Evolutionary conservation across 2,329 filamentous ascomycete species (phyloP).

Genomic region (Ophiostoma tasmaniense): DNA sequence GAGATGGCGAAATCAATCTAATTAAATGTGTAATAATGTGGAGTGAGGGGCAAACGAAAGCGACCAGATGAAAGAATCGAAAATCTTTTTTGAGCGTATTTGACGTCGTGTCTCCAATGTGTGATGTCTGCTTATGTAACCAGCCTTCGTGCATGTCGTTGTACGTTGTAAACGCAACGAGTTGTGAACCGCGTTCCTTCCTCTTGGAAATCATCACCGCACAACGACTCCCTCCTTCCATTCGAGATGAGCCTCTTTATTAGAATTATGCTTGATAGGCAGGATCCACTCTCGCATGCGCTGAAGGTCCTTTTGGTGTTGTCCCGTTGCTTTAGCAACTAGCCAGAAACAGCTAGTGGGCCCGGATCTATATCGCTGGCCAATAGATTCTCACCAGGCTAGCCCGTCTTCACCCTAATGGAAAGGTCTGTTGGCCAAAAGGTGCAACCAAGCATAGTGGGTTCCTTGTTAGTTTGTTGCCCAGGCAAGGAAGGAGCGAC

Average conservation of each 20-base stretch:
- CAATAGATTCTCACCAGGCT: constrained; percentile 3
- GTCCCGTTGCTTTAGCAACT: constrained; percentile 21
- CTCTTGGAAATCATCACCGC: background rate
- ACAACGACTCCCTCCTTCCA: background rate
- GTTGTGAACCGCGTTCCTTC: background rate
- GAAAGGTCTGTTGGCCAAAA: background rate
- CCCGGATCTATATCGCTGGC: background rate
- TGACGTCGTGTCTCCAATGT: background rate
- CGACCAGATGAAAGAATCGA: background rate
- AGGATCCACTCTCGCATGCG: constrained; percentile 3
- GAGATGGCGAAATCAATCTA: background rate
- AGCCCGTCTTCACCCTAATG: background rate
- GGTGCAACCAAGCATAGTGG: background rate
- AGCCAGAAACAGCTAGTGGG: constrained; percentile 14
- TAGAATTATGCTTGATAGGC: constrained; percentile 12
- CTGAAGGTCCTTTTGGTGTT: background rate
- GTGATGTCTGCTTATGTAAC: background rate
- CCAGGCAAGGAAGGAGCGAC: constrained; percentile 11
- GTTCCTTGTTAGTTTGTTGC: background rate
- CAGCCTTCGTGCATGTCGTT: background rate
- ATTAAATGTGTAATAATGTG: background rate
- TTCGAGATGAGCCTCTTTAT: constrained; percentile 8
- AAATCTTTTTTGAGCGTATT: background rate
- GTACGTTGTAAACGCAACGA: background rate
- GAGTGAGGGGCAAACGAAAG: background rate